Percentiles rank a stretch among this genome's conserved stretches.
phyloP scores from a whole-genome alignment of 176 grass and related monocot species.

The Hsuehochloa calcarea region DNA sequence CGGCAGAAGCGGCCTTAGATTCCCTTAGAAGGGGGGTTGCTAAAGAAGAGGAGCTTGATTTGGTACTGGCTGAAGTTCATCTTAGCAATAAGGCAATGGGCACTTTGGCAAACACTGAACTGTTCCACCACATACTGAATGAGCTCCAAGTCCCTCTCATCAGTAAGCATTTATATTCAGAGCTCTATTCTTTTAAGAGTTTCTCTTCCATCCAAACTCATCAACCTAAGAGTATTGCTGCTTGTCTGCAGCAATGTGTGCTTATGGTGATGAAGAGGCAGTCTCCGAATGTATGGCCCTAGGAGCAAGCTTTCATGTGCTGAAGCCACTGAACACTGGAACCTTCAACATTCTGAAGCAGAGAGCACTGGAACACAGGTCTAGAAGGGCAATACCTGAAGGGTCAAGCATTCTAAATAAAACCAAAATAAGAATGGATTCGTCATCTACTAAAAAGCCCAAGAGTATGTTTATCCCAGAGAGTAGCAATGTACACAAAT shows the following conservation, averaged over 20 bases:
- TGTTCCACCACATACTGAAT: slow-evolving; percentile 23
- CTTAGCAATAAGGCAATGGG: not conserved
- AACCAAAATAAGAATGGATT: slow-evolving; percentile 12
- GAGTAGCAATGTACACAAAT: not conserved
- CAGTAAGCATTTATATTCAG: slow-evolving; percentile 23
- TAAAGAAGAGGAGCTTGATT: slow-evolving; percentile 35
- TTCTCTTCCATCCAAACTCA: not conserved
- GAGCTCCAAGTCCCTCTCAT: slow-evolving; percentile 26
- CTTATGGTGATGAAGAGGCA: not conserved
- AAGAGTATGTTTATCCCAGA: not conserved
- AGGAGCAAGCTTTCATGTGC: slow-evolving; percentile 30
- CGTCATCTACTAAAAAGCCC: slow-evolving; percentile 16
- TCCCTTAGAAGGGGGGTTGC: slow-evolving; percentile 16
- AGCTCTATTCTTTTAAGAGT: slow-evolving; percentile 24
- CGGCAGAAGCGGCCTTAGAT: slow-evolving; percentile 20
- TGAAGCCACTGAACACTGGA: slow-evolving; percentile 23
- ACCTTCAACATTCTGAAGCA: slow-evolving; percentile 6
- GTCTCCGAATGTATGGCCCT: not conserved
- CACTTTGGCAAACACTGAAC: not conserved
- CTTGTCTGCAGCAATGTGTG: slow-evolving; percentile 40
- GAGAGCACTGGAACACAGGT: slow-evolving; percentile 20
- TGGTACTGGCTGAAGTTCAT: slow-evolving; percentile 34
- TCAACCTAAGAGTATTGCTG: not conserved
- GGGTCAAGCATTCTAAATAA: not conserved
- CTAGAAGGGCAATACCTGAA: slow-evolving; percentile 30